Percentiles rank a stretch among this genome's conserved stretches.
phyloP scores from a whole-genome alignment of 805 yeast genomes.

The Wickerhamiella spandovensis region DNA sequence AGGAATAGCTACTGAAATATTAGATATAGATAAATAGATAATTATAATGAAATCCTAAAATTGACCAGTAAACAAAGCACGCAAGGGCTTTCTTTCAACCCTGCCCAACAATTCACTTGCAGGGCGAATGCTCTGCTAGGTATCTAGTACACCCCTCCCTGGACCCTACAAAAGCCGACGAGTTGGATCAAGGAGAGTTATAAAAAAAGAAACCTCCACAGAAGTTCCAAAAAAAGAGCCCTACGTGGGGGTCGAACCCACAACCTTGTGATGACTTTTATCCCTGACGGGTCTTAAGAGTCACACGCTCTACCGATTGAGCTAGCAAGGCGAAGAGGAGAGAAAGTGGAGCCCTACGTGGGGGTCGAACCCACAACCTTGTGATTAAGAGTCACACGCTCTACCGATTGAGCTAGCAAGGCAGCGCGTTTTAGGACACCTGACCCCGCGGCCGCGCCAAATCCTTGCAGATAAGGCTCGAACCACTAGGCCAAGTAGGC shows the following conservation, averaged over 20 bases:
- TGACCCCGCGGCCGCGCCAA: not conserved
- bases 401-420: constrained; percentile 23
- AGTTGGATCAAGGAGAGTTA: not conserved
- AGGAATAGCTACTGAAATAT: no score
- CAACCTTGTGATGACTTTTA: constrained; percentile 21
- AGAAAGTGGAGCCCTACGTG: constrained; percentile 17
- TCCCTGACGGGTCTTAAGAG: constrained; percentile 17
- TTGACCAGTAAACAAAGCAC: no score
- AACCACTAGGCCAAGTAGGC: not conserved
- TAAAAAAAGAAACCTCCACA: constrained; percentile 13
- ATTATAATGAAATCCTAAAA: no score
- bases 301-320: constrained; percentile 23
- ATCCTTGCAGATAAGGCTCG: not conserved
- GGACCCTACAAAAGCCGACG: no score
- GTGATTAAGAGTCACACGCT: constrained; percentile 22
- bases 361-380: constrained; percentile 23
- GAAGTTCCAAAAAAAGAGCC: constrained; percentile 10
- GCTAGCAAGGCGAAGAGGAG: constrained; percentile 18
- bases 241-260: constrained; percentile 23
- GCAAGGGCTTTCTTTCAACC: no score
- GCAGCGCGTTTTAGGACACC: constrained; percentile 5
- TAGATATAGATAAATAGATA: no score
- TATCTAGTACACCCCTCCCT: no score
- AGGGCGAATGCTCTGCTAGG: no score
- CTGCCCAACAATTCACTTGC: no score